Evolutionary conservation across 768 basidiomycete genomes (phyloP).

Genomic region (Podaxis sp.): DNA sequence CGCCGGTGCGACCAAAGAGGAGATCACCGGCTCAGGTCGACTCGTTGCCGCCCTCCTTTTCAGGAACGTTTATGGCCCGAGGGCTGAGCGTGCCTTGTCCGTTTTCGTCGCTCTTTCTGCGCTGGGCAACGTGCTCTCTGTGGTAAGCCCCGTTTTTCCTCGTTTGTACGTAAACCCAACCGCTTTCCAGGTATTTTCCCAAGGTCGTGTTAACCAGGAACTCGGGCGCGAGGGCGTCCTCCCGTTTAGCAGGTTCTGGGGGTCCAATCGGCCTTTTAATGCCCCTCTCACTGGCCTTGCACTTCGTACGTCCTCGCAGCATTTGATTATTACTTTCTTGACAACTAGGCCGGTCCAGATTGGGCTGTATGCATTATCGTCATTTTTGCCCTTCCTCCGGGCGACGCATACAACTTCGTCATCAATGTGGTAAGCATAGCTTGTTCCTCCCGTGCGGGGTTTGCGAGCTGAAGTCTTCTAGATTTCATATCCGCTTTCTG

Average conservation of each 20-base stretch:
- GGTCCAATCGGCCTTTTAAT: conserved; percentile 59
- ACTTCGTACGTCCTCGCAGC: conserved; percentile 39
- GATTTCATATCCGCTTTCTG: conserved; percentile 46
- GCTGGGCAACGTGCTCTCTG: conserved; percentile 57
- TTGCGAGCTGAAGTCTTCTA: conserved; percentile 9
- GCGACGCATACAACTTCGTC: conserved; percentile 67
- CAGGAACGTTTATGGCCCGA: conserved; percentile 58
- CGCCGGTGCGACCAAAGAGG: conserved; percentile 60
- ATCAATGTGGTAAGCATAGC: conserved; percentile 48
- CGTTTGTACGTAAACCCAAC: conserved; percentile 9
- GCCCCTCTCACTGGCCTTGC: conserved; percentile 58
- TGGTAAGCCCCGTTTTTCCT: conserved; percentile 23
- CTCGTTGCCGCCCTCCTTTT: conserved; percentile 68
- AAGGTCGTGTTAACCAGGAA: conserved; percentile 57
- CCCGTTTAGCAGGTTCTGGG: conserved; percentile 60
- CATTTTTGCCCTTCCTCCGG: conserved; percentile 49
- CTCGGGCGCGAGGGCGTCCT: conserved; percentile 63
- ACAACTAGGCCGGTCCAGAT: conserved; percentile 21
- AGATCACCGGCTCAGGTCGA: conserved; percentile 56
- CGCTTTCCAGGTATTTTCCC: conserved; percentile 26
- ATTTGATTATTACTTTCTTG: background rate
- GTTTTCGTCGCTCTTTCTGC: conserved; percentile 52
- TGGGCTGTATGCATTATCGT: conserved; percentile 37
- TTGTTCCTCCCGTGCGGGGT: background rate
- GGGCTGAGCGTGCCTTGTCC: conserved; percentile 42